Base-by-base conservation (phyloP, 805 yeast genomes). In the Sungouiella blattae region DNA sequence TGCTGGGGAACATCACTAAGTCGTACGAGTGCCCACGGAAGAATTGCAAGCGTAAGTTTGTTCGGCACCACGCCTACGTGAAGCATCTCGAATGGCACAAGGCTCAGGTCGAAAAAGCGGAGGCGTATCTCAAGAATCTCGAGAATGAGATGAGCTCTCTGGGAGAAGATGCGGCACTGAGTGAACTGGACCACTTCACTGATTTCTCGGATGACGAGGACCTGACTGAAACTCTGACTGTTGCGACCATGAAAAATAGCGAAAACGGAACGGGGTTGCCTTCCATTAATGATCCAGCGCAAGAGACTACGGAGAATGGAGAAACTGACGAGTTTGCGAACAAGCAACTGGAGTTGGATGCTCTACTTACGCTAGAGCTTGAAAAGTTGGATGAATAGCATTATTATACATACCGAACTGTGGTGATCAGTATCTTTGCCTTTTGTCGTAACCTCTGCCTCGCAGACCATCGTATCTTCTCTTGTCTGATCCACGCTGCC, bases 381-480 rank as follows among this genome's bases (percentile, higher is more conserved):
- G 8, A 15, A n/a, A 12, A 23, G 14, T 23, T 9, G 8, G 22
- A 13, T 9, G 11, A 13, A 18, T 26, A 24, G 13, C 11, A 26
- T 6, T 20, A 8, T 7, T 16, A 7, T 3, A 15, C 6, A 16
- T 15, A 17, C 13, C n/a, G 5, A 14, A 8, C 7, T 11, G 5
- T 26, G 13, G 11, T 5, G 33, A 13, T 35, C 39, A 59, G 40
- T 57, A 53, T 36, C 56, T 60, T 33, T 47, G 52, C 39, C 54
- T 59, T 37, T 64, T 64, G 28, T 60, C 64, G 35, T 55, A 52
- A 4, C 47, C 43, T 23, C 53, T 42, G n/a, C 49, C 49, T n/a
- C n/a, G n/a, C n/a, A n/a, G n/a, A n/a, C 40, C 43, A 13, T 60
- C 65, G 32, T 32, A 38, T 28, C 50, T 49, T 35, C 64, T 43